Base-by-base conservation (phyloP, 176 grass and related monocot genomes). In the Pontederia crassipes region DNA sequence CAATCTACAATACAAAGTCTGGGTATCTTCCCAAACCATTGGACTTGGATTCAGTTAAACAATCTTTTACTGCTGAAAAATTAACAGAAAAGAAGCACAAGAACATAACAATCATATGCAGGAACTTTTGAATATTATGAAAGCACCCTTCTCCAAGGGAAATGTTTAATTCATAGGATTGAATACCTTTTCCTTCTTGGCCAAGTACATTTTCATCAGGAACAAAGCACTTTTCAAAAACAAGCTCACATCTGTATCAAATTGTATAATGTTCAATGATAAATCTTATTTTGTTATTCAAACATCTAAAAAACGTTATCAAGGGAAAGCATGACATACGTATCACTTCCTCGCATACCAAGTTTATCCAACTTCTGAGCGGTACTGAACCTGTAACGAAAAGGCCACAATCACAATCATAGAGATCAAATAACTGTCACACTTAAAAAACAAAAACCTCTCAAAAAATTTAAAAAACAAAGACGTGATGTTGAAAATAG, bases 181-280 rank as follows among this genome's bases (percentile, higher is more conserved):
- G 50, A 55, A 50, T 67, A 90, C 92, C 92, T 97, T 97, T 90
- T 47, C 92, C 92, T 88, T 85, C 87, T 62, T 85, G 53, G 0
- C 87, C 92, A 14, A 97, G 84, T 53, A 97, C 56, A 68, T 97
- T 91, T 78, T 97, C 86, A 8, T 82, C 69, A 46, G 87, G 87
- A 66, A 97, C 87, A 80, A 97, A 97, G 77, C 92, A 97, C 59
- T 97, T 97, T 73, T 97, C 87, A 54, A 97, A 96, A 24, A 97
- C 92, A 80, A 97, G 92, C 70, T 97, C 87, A 46, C 92, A 97
- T 78, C 92, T 97, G 78, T 24, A 74, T 62, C 57, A 57, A 28
- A 52, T 28, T 10, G n/a, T 60, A 52, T 15, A 28, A 26, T n/a
- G 47, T 28, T 10, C 12, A 63, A 54, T 26, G 20, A 26, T 45